A percentile compares a stretch with the other conserved stretches of the same genome.
These are phyloP conservation scores for Toxoplasma gondii DNA, from an alignment of 169 alveolate genomes.

Conservation along the genomic window DNA sequence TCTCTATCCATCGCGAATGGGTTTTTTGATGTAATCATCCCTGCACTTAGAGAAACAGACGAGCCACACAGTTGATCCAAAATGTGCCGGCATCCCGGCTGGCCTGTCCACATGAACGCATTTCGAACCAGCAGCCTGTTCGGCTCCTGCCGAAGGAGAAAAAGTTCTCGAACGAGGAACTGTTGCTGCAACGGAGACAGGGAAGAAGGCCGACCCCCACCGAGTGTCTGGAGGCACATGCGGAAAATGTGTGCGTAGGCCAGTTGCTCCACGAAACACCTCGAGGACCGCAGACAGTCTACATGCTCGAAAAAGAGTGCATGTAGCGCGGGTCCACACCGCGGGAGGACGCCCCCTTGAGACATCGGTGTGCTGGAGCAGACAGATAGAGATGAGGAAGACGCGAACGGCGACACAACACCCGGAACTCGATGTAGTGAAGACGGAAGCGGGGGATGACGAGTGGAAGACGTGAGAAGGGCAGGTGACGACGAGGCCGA, in stretches of 20 bases:
- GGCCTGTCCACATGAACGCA: constrained; percentile 64
- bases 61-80: not conserved
- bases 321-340: constrained; percentile 22
- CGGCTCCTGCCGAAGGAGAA: constrained; percentile 59
- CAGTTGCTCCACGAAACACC: constrained; percentile 61
- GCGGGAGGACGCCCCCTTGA: constrained; percentile 4
- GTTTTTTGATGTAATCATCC: not conserved
- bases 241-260: constrained; percentile 62
- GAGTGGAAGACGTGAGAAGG: not conserved
- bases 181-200: constrained; percentile 61
- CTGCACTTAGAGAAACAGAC: not conserved
- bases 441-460: not conserved
- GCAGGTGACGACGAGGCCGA: not conserved
- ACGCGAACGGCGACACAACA: constrained; percentile 2
- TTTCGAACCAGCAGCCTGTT: constrained; percentile 58
- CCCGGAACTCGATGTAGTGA: too few relatives aligned
- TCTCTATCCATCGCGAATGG: not conserved
- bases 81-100: constrained; percentile 32
- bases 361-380: not conserved
- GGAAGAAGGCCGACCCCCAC: constrained; percentile 47
- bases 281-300: constrained; percentile 14
- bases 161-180: constrained; percentile 56
- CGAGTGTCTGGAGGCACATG: constrained; percentile 41
- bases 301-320: constrained; percentile 8
- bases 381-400: not conserved